Percentiles rank a stretch among this genome's conserved stretches.
These are phyloP conservation scores for Cryphonectria japonica DNA, from an alignment of 2,329 filamentous ascomycete species.

Conservation along the genomic window DNA sequence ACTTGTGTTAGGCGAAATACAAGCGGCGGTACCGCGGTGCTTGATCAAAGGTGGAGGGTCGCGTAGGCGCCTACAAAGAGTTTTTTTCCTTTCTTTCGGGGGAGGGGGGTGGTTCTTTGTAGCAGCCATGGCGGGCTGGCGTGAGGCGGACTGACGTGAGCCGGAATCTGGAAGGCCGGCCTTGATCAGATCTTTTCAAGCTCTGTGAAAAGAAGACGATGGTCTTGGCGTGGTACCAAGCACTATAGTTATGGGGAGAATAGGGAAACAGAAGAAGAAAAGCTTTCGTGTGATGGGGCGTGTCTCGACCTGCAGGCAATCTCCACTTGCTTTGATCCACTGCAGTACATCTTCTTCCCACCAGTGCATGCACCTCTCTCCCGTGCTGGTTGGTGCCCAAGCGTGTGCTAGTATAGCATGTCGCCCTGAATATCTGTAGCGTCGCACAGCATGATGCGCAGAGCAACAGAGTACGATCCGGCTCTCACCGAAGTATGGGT, in stretches of 20 bases:
- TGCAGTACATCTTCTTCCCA: not conserved
- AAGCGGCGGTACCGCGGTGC: not conserved
- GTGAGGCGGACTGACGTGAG: constrained; percentile 5
- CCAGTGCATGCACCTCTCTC: not conserved
- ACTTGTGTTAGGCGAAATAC: not conserved
- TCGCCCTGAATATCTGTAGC: not conserved
- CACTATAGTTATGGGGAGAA: not conserved
- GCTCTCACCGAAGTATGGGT: not conserved
- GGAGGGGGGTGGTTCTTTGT: not conserved
- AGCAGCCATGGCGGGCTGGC: not conserved
- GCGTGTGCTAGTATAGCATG: not conserved
- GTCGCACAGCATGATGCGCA: not conserved
- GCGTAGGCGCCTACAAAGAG: not conserved
- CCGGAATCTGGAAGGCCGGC: not conserved
- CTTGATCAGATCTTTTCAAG: not conserved
- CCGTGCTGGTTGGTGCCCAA: not conserved
- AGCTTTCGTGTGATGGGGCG: not conserved
- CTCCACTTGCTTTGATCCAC: not conserved
- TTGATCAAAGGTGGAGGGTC: not conserved
- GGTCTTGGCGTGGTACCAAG: not conserved
- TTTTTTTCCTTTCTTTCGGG: not conserved
- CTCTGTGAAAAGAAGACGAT: not conserved
- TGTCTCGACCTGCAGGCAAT: not conserved
- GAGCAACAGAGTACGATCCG: not conserved
- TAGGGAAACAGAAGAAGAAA: not conserved